Base-by-base conservation (phyloP, 805 yeast species). In the Metschnikowia baotianmanensis region DNA sequence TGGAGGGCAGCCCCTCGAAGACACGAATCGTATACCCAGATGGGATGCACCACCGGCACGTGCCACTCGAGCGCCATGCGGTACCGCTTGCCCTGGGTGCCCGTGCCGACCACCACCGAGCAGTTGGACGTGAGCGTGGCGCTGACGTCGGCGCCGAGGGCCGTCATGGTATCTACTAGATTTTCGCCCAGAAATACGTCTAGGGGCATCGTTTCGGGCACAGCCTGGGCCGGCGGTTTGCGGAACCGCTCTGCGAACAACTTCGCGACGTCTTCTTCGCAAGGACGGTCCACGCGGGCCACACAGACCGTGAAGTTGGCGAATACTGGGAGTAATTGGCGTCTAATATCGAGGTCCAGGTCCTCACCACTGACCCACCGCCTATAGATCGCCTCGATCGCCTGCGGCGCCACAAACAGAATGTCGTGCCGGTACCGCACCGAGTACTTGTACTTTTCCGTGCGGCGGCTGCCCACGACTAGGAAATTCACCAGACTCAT, bases 401-500 rank as follows among this genome's bases (percentile, higher is more conserved):
- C 60, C 2, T 70, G 67, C 0, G 80, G 73, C 10, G 61, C 56
- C 13, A 86, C 55, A 49, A 86, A 78, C 31, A 58, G 59, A 23
- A 87, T 71, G 59, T 85, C 90, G 36, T 65, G 62, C 24, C 86
- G 61, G 41, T 68, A 64, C 42, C 67, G 62, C 1, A 78, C 71
- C 40, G 78, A 71, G 53, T 68, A 80, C 36, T 61, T 61, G 57
- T 72, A 78, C 55, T 80, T 80, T 20, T 76, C 81, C 0, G 84
- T 78, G 41, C 69, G 62, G 21, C 75, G 62, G 29, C 69, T 70
- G 1, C 87, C 88, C 22, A 82, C 81, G 5, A 84, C 67, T 19
- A 84, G 59, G 29, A 76, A 75, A 38, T 74, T 71, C 2, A 78
- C 82, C 55, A 79, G 81, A 34, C 79, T 74, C 67, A 82, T 78